Conservation (phyloP, 768 basidiomycete genomes). For the Tubosaeta sp. region DNA sequence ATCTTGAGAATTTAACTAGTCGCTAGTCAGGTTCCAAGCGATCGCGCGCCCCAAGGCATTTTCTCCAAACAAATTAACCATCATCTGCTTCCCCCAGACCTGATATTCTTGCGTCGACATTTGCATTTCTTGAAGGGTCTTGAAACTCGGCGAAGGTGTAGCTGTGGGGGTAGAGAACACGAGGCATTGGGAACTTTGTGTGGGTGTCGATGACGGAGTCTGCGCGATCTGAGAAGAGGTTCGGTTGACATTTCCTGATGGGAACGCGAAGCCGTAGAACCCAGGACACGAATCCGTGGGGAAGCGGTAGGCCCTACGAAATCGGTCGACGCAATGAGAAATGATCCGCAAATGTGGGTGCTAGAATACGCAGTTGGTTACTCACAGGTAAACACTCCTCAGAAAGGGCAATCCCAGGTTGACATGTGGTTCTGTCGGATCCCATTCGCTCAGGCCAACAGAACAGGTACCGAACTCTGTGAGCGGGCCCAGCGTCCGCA, state of each 20-base stretch:
- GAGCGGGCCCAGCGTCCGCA: constrained; percentile 7
- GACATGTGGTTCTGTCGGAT: background rate
- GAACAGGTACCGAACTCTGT: constrained; percentile 10
- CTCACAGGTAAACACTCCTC: constrained; percentile 17
- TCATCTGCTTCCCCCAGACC: constrained; percentile 13
- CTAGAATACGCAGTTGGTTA: background rate
- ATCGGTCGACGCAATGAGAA: background rate
- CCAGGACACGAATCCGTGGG: constrained; percentile 25
- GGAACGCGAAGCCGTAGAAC: constrained; percentile 27
- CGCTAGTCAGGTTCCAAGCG: constrained; percentile 11
- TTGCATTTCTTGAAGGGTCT: constrained; percentile 9
- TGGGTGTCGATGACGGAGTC: constrained; percentile 15
- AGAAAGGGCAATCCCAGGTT: constrained; percentile 13
- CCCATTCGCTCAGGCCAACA: constrained; percentile 6
- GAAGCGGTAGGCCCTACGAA: constrained; percentile 25
- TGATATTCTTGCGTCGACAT: constrained; percentile 9
- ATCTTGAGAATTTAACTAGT: too few relatives aligned
- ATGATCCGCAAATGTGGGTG: background rate
- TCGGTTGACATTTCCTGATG: constrained; percentile 19
- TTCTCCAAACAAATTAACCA: constrained; percentile 8
- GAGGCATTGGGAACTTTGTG: constrained; percentile 15
- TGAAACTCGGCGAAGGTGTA: constrained; percentile 12
- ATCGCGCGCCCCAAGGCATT: background rate
- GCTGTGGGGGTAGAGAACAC: constrained; percentile 10
- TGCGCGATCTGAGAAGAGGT: constrained; percentile 19